Evolutionary conservation across 352 stramenopile species (phyloP).

Genomic region (Phytophthora meadii): DNA sequence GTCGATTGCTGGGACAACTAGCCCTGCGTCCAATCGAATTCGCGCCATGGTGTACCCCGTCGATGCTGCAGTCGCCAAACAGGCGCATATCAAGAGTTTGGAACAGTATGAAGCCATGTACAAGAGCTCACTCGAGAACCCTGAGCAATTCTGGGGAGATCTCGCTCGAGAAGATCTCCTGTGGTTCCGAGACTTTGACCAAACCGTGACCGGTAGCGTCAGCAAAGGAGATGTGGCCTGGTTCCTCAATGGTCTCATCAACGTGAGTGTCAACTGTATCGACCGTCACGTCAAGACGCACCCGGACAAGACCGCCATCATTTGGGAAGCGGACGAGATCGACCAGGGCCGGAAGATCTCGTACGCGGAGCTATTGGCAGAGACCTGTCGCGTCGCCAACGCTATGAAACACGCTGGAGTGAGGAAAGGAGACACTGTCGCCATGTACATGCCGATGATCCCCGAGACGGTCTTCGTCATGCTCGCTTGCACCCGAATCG

Average conservation of each 20-base stretch:
- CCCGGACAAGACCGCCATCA: constrained; percentile 13
- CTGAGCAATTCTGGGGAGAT: constrained; percentile 13
- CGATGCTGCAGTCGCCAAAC: neutral
- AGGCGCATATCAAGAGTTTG: constrained; percentile 14
- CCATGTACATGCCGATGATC: constrained; percentile 30
- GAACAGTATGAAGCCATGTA: constrained; percentile 20
- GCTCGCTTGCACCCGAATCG: constrained; percentile 97
- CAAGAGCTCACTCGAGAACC: constrained; percentile 19
- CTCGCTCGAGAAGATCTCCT: constrained; percentile 15
- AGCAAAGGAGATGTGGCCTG: constrained; percentile 18
- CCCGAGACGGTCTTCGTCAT: constrained; percentile 95
- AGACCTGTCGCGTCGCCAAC: constrained; percentile 20
- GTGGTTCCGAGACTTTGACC: constrained; percentile 22
- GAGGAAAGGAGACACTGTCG: constrained; percentile 19
- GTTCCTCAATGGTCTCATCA: constrained; percentile 23
- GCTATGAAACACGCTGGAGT: constrained; percentile 24
- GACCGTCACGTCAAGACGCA: constrained; percentile 15
- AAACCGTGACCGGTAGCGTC: constrained; percentile 13
- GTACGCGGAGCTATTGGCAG: constrained; percentile 15
- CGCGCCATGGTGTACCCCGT: constrained; percentile 19
- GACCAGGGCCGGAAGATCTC: constrained; percentile 16
- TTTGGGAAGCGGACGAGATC: constrained; percentile 22
- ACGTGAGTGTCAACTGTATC: constrained; percentile 30
- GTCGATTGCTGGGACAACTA: constrained; percentile 2
- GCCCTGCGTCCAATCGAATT: constrained; percentile 14